phyloP scores from a whole-genome alignment of 179 eudicot genomes.

The Drosera spatulata region DNA sequence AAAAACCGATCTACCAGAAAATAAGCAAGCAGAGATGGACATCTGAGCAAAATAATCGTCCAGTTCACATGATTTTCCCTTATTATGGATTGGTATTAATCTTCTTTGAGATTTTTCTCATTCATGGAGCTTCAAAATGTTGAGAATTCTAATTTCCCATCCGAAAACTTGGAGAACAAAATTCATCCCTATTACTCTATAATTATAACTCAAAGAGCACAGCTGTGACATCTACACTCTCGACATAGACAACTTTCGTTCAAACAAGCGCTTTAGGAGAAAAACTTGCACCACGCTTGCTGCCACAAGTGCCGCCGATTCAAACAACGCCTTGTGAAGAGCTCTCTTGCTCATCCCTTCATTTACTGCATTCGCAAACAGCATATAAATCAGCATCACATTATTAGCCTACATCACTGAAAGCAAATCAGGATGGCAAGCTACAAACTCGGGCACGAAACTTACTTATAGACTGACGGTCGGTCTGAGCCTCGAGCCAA shows the following conservation, averaged over 20 bases:
- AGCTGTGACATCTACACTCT: conserved; percentile 27
- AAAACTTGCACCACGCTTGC: conserved; percentile 77
- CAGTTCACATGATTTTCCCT: no score
- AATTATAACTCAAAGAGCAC: not conserved
- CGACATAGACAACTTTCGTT: conserved; percentile 41
- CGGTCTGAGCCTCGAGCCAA: conserved; percentile 77
- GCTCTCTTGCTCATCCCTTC: conserved; percentile 79
- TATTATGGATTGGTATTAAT: no score
- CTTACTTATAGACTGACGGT: conserved; percentile 72
- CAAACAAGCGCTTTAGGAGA: conserved; percentile 67
- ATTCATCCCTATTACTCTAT: not conserved
- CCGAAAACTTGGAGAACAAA: not conserved
- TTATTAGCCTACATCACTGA: not conserved
- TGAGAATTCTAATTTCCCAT: no score
- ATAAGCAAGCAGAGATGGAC: no score
- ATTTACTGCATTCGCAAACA: conserved; percentile 46
- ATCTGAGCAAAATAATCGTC: no score
- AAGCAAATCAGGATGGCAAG: not conserved
- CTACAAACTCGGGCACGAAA: not conserved
- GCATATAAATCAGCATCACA: conserved; percentile 1
- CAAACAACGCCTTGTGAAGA: conserved; percentile 61
- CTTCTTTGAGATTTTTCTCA: no score
- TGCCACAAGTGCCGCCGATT: conserved; percentile 61
- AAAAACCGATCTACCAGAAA: no score
- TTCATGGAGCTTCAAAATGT: no score